Base-by-base conservation (phyloP, 495 filamentous ascomycete species). In the Lophium mytilinum region DNA sequence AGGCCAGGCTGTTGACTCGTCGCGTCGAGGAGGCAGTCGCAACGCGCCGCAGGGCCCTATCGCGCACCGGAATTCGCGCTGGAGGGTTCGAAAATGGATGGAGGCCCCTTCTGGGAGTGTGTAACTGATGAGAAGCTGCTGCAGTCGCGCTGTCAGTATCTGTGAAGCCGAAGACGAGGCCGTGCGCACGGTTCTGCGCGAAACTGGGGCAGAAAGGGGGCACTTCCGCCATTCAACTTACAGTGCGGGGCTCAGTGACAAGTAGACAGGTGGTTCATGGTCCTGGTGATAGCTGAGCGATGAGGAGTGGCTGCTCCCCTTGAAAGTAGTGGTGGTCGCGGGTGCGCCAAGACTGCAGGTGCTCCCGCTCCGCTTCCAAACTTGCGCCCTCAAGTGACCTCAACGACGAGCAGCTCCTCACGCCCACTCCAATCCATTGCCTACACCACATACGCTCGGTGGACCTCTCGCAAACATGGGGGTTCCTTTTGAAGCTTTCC, bases 401-500 rank as follows among this genome's bases (percentile, higher is more conserved):
- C 39, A 42, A 14, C 41, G 41, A 21, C 43, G 24, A 48, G 21
- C 45, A 30, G 45, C 21, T 48, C 45, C 45, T 48, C 43, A 48
- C 45, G 9, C 2, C 39, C 39, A 41, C 45, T 18, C 30, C 45
- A 48, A 48, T 18, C 45, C 45, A 48, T 48, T 48, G 45, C 45
- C 45, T n/a, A 51, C 57, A 50, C 18, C 56, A 50, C 48, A 51
- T 12, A 33, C 40, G 55, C 57, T 34, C 33, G 15, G 50, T 15
- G 4, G 10, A 49, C 50, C 18, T 36, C 40, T 40, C 12, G 52
- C 62, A 61, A 80, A 66, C 48, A 97, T 97, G 93, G 89, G 86
- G 71, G 83, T 98, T 61, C 93, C 93, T 51, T 97, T 97, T 77
- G 93, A 98, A 80, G 84, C 90, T 57, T 76, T 98, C 65, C 73